phyloP scores from a whole-genome alignment of 2,329 filamentous ascomycete genomes.

The Botrytis fabae region DNA sequence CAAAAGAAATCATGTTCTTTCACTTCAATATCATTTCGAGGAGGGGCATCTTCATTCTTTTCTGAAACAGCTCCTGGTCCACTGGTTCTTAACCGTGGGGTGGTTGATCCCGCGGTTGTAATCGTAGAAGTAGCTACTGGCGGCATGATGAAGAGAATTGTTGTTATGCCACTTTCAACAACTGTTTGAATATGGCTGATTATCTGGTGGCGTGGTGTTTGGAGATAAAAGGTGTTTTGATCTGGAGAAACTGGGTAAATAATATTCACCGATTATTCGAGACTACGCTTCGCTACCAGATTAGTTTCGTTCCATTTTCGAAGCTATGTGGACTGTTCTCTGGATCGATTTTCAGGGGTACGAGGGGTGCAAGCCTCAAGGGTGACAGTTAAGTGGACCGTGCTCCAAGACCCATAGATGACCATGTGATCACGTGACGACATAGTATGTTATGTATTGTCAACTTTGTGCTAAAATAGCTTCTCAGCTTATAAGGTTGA shows the following conservation, averaged over 20 bases:
- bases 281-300: background rate
- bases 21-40: constrained; percentile 27
- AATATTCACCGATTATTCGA: constrained; percentile 2
- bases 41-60: constrained; percentile 23
- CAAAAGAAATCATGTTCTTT: constrained; percentile 72
- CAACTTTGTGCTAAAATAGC: background rate
- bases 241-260: background rate
- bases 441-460: too few relatives aligned
- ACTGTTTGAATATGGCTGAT: background rate
- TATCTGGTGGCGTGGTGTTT: constrained; percentile 7
- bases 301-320: background rate
- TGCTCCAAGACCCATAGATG: background rate
- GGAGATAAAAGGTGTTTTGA: background rate
- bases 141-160: constrained; percentile 11
- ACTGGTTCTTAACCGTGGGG: constrained; percentile 12
- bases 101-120: constrained; percentile 8
- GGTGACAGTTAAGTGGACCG: background rate
- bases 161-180: background rate
- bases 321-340: background rate
- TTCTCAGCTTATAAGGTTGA: too few relatives aligned
- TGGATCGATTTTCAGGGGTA: constrained; percentile 6
- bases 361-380: background rate
- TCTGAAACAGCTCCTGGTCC: background rate
- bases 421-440: too few relatives aligned
- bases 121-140: constrained; percentile 19